phyloP scores from a whole-genome alignment of 305 asterid genomes.

The Solanum hybrid region DNA sequence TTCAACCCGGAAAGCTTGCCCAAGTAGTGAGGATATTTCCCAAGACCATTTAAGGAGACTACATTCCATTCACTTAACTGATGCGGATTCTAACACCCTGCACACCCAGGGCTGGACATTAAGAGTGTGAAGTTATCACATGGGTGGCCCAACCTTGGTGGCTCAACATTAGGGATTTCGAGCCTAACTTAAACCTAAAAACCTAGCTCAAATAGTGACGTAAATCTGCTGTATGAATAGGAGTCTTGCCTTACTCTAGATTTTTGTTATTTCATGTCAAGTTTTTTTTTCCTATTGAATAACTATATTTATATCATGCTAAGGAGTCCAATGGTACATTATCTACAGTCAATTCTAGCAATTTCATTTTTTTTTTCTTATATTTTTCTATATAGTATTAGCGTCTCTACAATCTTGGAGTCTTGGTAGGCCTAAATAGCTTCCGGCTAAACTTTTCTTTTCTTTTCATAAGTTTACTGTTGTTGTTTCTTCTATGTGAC shows the following conservation, averaged over 20 bases:
- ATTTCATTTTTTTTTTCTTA: background rate
- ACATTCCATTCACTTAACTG: background rate
- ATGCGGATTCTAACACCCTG: background rate
- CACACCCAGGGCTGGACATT: background rate
- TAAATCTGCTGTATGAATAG: background rate
- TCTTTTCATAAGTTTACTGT: background rate
- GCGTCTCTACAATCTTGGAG: background rate
- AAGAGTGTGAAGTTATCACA: background rate
- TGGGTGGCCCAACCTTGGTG: background rate
- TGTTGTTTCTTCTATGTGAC: background rate
- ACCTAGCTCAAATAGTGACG: background rate
- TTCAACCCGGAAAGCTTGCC: background rate
- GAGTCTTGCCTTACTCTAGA: background rate
- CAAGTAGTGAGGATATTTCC: background rate
- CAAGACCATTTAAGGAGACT: background rate
- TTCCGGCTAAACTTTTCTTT: background rate
- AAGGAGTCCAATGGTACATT: background rate
- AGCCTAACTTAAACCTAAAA: background rate
- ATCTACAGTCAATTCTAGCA: background rate
- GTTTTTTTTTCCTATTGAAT: background rate
- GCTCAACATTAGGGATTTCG: background rate
- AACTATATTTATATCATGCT: background rate
- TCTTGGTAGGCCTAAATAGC: background rate
- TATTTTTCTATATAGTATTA: background rate
- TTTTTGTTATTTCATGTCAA: background rate